Conservation (phyloP, 2,329 filamentous ascomycete genomes). For the Talaromyces rugulosus region DNA sequence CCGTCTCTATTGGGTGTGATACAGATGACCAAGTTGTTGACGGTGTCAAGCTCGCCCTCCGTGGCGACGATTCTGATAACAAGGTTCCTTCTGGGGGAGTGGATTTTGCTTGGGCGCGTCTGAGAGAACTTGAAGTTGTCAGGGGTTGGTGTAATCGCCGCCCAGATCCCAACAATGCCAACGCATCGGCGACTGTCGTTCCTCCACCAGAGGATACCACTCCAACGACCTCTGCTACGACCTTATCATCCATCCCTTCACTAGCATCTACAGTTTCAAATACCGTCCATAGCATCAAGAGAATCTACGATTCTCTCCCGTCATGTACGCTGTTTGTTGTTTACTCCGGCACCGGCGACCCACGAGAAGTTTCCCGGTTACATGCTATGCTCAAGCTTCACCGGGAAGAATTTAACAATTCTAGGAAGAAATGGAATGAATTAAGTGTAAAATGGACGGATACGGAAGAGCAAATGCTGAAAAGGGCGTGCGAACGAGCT, state of each 20-base stretch:
- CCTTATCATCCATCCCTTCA: constrained; percentile 7
- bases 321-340: constrained; percentile 59
- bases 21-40: constrained; percentile 56
- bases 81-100: constrained; percentile 50
- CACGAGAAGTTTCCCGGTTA: constrained; percentile 52
- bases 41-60: constrained; percentile 49
- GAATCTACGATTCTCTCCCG: constrained; percentile 54
- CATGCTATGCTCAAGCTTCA: constrained; percentile 54
- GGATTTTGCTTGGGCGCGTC: constrained; percentile 60
- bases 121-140: constrained; percentile 57
- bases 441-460: constrained; percentile 63
- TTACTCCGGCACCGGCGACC: constrained; percentile 62
- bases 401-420: constrained; percentile 52
- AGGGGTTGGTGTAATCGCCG: constrained; percentile 57
- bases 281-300: constrained; percentile 49
- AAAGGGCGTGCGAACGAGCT: constrained; percentile 52
- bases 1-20: constrained; percentile 52
- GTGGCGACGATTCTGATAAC: constrained; percentile 37
- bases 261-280: constrained; percentile 46
- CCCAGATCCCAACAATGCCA: constrained; percentile 43
- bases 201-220: constrained; percentile 24
- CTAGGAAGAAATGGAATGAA: constrained; percentile 59
- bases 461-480: constrained; percentile 57
- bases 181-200: constrained; percentile 28
- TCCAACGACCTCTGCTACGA: neutral